These are phyloP conservation scores for Starmerella powellii DNA, from an alignment of 805 yeast species.

Conservation along the genomic window DNA sequence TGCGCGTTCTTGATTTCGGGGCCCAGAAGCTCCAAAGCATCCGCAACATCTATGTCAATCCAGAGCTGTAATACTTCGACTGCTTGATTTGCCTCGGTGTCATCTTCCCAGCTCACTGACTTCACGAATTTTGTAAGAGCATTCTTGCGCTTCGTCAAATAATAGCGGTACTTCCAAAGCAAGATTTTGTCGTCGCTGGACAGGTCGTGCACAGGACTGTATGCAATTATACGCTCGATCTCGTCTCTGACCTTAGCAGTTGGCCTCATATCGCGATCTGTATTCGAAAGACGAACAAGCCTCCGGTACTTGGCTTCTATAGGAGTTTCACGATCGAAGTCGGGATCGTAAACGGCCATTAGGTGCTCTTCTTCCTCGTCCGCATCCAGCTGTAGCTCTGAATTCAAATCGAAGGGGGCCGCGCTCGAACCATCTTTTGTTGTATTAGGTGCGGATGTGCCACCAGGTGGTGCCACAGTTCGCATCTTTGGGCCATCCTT, in stretches of 20 bases:
- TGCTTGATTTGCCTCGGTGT: constrained; percentile 66
- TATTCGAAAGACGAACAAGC: constrained; percentile 64
- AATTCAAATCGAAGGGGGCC: background rate
- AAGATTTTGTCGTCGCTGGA: constrained; percentile 73
- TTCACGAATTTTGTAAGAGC: constrained; percentile 73
- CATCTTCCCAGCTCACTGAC: constrained; percentile 80
- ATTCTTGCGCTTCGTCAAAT: constrained; percentile 51
- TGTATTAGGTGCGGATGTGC: no score
- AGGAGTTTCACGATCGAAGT: constrained; percentile 58
- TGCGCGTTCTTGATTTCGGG: constrained; percentile 59
- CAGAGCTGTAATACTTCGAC: constrained; percentile 57
- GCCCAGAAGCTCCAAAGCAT: constrained; percentile 75
- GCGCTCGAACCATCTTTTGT: background rate
- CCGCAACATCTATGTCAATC: constrained; percentile 70
- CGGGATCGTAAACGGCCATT: constrained; percentile 51
- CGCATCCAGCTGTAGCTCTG: background rate
- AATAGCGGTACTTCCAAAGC: constrained; percentile 85
- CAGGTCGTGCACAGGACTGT: constrained; percentile 74
- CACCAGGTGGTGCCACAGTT: no score
- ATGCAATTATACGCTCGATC: constrained; percentile 51
- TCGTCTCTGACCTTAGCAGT: constrained; percentile 71
- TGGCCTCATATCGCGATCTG: constrained; percentile 76
- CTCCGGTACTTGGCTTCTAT: constrained; percentile 78
- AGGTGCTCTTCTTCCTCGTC: constrained; percentile 20
- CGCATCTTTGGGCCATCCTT: background rate